A percentile compares a stretch with the other conserved stretches of the same genome.
These are phyloP conservation scores for Suhomyces panamericanus DNA, from an alignment of 1,139 yeast genomes.

Conservation along the genomic window DNA sequence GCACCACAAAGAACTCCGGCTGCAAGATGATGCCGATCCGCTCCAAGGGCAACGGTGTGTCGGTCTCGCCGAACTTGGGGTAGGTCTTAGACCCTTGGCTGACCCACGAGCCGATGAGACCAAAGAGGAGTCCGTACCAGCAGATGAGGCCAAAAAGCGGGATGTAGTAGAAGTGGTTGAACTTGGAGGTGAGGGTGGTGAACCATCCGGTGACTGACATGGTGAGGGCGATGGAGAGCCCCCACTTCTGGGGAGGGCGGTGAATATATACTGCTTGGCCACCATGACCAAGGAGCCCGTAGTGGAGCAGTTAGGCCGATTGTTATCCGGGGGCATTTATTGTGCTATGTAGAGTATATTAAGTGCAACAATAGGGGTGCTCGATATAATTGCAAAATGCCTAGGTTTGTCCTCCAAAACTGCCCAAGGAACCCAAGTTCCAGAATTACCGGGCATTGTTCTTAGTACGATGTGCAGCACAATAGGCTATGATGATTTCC, in stretches of 20 bases:
- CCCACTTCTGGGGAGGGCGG: not conserved
- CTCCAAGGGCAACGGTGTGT: conserved; percentile 24
- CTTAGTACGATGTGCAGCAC: conserved; percentile 1
- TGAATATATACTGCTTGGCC: not conserved
- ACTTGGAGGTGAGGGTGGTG: conserved; percentile 22
- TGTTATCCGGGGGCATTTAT: not conserved
- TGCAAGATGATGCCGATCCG: conserved; percentile 29
- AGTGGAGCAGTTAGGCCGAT: not conserved
- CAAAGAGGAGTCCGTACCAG: conserved; percentile 29
- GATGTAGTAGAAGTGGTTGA: conserved; percentile 30
- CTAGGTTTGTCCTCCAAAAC: too few relatives aligned
- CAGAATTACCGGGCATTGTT: conserved; percentile 3
- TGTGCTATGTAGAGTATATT: not conserved
- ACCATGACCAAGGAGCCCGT: too few relatives aligned
- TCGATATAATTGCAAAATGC: too few relatives aligned
- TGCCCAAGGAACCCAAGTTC: not conserved
- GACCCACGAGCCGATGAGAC: conserved; percentile 28
- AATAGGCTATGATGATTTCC: conserved; percentile 4
- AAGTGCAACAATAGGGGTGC: not conserved
- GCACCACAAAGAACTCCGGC: conserved; percentile 28
- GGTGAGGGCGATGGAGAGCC: not conserved
- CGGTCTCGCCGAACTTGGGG: conserved; percentile 20
- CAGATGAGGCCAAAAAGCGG: conserved; percentile 31
- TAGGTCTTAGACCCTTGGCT: conserved; percentile 22
- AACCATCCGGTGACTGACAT: conserved; percentile 13